Conservation (phyloP, 2,329 filamentous ascomycete genomes). For the Neofusicoccum umdonicola region DNA sequence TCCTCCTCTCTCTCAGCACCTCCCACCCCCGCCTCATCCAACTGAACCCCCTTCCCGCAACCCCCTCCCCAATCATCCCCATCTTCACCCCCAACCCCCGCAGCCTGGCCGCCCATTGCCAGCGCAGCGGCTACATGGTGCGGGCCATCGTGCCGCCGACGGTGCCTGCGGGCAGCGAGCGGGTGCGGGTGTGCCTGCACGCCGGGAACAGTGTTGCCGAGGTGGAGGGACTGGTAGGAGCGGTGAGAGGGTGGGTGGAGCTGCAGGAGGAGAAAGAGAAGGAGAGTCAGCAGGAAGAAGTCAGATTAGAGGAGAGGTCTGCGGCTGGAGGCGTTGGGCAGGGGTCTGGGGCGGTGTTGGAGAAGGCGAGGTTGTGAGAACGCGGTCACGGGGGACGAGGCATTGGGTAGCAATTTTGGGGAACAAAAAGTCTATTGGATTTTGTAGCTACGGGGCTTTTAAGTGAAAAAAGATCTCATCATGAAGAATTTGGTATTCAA, state of each 20-base stretch:
- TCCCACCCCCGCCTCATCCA: not conserved
- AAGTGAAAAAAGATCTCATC: not conserved
- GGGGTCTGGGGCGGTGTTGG: not conserved
- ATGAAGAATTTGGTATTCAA: not conserved
- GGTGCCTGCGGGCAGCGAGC: slow-evolving; percentile 39
- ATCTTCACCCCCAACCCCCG: slow-evolving; percentile 30
- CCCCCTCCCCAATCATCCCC: slow-evolving; percentile 31
- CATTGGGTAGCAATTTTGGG: not conserved
- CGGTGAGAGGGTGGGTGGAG: not conserved
- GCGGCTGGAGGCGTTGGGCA: not conserved
- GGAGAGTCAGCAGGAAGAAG: not conserved
- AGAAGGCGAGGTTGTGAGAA: slow-evolving; percentile 1
- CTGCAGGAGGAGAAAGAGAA: not conserved
- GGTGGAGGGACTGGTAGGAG: slow-evolving; percentile 30
- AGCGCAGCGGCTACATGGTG: slow-evolving; percentile 32
- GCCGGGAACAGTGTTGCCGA: slow-evolving; percentile 41
- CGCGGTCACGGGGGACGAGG: too few species aligned
- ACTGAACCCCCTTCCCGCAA: slow-evolving; percentile 27
- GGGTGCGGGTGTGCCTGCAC: slow-evolving; percentile 44
- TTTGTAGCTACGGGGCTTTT: too few species aligned
- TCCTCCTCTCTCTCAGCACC: slow-evolving; percentile 16
- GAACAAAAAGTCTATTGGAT: too few species aligned
- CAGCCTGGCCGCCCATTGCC: slow-evolving; percentile 28
- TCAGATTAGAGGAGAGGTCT: not conserved
- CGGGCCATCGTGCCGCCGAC: slow-evolving; percentile 40